Conservation (phyloP, 345 rosid genomes). For the Leavenworthia alabamica region DNA sequence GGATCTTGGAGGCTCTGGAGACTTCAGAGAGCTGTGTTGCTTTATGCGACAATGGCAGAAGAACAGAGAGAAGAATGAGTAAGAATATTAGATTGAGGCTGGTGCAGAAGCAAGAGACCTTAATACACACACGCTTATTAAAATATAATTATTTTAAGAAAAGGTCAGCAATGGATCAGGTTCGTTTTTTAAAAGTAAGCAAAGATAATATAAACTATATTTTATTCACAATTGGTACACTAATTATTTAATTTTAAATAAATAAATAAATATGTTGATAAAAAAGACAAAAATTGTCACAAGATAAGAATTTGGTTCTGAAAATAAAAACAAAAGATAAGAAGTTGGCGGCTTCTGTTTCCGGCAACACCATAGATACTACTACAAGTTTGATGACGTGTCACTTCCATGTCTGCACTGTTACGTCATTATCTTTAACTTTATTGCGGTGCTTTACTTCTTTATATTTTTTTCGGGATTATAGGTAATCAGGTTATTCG, state of each 20-base stretch:
- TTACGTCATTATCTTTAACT: too few relatives aligned
- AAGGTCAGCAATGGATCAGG: constrained; percentile 24
- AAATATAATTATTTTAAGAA: too few relatives aligned
- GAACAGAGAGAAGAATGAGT: constrained; percentile 19
- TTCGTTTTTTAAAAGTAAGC: neutral
- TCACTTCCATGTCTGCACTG: constrained; percentile 3
- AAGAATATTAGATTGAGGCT: constrained; percentile 23
- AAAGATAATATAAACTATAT: neutral
- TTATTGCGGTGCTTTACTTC: neutral
- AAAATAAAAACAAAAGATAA: neutral
- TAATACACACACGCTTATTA: constrained; percentile 20
- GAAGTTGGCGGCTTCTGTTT: constrained; percentile 28
- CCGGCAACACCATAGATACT: constrained; percentile 18
- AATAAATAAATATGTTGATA: too few relatives aligned
- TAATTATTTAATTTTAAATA: too few relatives aligned
- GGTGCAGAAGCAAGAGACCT: constrained; percentile 32
- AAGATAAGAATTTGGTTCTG: constrained; percentile 1
- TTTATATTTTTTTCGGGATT: too few relatives aligned
- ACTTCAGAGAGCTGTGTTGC: neutral
- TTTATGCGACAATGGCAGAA: neutral
- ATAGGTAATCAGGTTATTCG: too few relatives aligned
- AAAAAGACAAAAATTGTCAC: too few relatives aligned
- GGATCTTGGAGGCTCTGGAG: constrained; percentile 7
- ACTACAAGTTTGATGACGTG: constrained; percentile 15
- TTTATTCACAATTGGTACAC: neutral